Conservation (phyloP, 108 stramenopile genomes). For the Fragilariopsis cylindrus region DNA sequence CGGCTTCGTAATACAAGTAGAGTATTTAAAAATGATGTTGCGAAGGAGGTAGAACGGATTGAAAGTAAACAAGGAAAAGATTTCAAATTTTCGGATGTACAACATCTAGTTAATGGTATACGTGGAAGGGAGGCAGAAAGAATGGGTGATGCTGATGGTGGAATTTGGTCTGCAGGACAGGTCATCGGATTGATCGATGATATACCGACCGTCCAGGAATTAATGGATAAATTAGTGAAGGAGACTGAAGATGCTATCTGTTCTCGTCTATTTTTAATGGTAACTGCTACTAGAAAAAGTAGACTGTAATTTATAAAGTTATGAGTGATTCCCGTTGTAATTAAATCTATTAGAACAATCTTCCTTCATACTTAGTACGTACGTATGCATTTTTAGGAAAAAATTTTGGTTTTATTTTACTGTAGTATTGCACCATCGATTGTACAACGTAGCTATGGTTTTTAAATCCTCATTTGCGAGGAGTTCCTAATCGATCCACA, state of each 20-base stretch:
- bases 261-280: no score
- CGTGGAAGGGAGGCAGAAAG: slow-evolving; percentile 32
- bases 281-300: no score
- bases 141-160: slow-evolving; percentile 36
- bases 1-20: slow-evolving; percentile 43
- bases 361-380: no score
- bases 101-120: slow-evolving; percentile 33
- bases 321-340: no score
- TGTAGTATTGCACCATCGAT: no score
- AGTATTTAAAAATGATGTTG: slow-evolving; percentile 42
- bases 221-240: slow-evolving; percentile 33
- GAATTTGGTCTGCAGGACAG: slow-evolving; percentile 45
- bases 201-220: slow-evolving; percentile 33
- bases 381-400: no score
- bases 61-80: slow-evolving; percentile 38
- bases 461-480: no score
- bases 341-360: no score
- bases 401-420: no score
- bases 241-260: slow-evolving; percentile 29
- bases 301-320: no score
- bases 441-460: no score
- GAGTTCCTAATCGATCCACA: no score
- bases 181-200: slow-evolving; percentile 43
- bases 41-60: slow-evolving; percentile 31
- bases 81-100: slow-evolving; percentile 33